phyloP scores from a whole-genome alignment of 2,329 filamentous ascomycete species.

The Hyphodiscus sp. region DNA sequence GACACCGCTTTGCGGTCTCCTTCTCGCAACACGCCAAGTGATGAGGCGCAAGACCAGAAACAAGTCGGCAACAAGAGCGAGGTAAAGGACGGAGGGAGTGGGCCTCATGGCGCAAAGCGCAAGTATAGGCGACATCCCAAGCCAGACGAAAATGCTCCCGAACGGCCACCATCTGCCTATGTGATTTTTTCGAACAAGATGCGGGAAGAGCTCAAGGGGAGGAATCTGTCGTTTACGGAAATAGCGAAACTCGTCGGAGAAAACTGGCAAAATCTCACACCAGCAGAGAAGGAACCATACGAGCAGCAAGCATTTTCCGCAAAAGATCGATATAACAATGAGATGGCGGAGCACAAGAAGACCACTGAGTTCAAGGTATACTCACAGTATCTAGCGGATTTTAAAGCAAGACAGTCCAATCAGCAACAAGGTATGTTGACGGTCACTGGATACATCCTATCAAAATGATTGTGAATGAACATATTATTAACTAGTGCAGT shows the following conservation, averaged over 20 bases:
- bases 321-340: slow-evolving; percentile 71
- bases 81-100: slow-evolving; percentile 36
- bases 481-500: slow-evolving; percentile 6
- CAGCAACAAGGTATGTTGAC: slow-evolving; percentile 45
- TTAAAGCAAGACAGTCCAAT: slow-evolving; percentile 64
- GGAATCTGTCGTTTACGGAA: slow-evolving; percentile 73
- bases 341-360: slow-evolving; percentile 71
- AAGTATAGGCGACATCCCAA: slow-evolving; percentile 77
- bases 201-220: slow-evolving; percentile 69
- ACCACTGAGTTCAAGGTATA: slow-evolving; percentile 64
- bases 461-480: neutral
- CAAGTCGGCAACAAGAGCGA: slow-evolving; percentile 40
- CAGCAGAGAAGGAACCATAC: slow-evolving; percentile 62
- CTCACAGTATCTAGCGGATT: slow-evolving; percentile 66
- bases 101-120: slow-evolving; percentile 48
- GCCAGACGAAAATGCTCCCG: slow-evolving; percentile 73
- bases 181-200: slow-evolving; percentile 83
- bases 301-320: slow-evolving; percentile 65
- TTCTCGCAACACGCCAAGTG: slow-evolving; percentile 39
- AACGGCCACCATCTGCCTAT: slow-evolving; percentile 75
- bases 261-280: slow-evolving; percentile 67
- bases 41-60: slow-evolving; percentile 52
- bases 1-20: slow-evolving; percentile 30
- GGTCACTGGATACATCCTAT: neutral
- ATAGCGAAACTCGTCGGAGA: slow-evolving; percentile 79